Base-by-base conservation (phyloP, 352 stramenopile genomes). In the Phytophthora ohioensis region DNA sequence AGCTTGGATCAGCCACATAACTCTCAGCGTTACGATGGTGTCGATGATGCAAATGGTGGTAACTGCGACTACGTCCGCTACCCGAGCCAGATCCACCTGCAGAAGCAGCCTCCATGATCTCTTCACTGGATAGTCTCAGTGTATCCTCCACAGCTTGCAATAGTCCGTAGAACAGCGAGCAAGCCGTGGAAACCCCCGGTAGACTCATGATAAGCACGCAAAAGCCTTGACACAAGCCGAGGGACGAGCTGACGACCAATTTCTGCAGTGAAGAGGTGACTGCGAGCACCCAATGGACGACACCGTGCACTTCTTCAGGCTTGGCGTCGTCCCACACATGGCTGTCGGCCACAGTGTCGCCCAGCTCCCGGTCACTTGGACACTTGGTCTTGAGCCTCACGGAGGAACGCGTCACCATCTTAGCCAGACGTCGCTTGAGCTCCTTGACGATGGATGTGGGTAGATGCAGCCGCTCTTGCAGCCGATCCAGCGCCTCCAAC, bases 151-250 rank as follows among this genome's bases (percentile, higher is more conserved):
- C 82, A 35, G 90, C 76, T 73, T 92, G 75, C 27, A 92, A 73
- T 41, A 95, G 73, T 9, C 84, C 82, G 39, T 83, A 84, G 54
- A 93, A 89, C 10, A 95, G 63, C 55, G 84, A 79, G 52, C 85
- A 93, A 0, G 81, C 75, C 1, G 83, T 88, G 34, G 85, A 90
- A 47, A 95, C 80, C 43, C 85, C 87, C 10, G 87, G 85, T 30
- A 95, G 67, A 67, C 79, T 91, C 80, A 91, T 87, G 35, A 95
- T 77, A 35, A 95, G 58, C 67, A 91, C 87, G 72, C 89, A 91
- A 56, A 95, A 84, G 35, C 82, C 75, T 36, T 82, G 79, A 48
- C 85, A 95, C 42, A 90, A 64, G 49, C 84, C 67, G n/a, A 90
- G 41, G 3, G 87, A 81, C 17, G 75, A 72, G 5, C 69, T 68